phyloP scores from a whole-genome alignment of 441 rosid genomes.

The Arabidopsis hybrid region DNA sequence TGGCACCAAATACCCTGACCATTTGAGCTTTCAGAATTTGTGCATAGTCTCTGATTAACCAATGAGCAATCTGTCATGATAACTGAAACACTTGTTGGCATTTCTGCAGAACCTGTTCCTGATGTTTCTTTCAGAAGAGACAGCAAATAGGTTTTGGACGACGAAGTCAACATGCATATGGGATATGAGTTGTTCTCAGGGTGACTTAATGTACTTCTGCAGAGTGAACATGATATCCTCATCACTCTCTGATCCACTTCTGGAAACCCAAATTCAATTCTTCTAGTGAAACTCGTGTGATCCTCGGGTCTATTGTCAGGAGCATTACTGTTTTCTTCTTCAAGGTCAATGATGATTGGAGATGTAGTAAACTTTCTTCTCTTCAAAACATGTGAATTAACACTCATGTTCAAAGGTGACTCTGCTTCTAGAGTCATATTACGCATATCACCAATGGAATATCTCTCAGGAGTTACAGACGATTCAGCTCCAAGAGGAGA shows the following conservation, averaged over 20 bases:
- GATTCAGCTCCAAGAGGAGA: conserved; percentile 47
- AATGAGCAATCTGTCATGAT: conserved; percentile 65
- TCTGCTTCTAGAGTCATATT: conserved; percentile 58
- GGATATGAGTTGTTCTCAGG: conserved; percentile 67
- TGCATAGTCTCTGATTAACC: conserved; percentile 63
- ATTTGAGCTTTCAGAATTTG: conserved; percentile 47
- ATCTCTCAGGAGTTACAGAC: conserved; percentile 59
- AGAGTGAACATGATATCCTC: conserved; percentile 65
- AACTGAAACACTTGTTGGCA: conserved; percentile 57
- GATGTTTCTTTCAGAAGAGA: conserved; percentile 59
- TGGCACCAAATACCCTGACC: conserved; percentile 74
- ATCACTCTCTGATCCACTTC: conserved; percentile 53
- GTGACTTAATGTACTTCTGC: conserved; percentile 72
- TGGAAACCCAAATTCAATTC: conserved; percentile 60
- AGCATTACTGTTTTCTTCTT: conserved; percentile 46
- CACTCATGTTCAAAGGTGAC: conserved; percentile 64
- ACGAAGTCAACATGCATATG: conserved; percentile 59
- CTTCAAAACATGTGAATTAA: conserved; percentile 73
- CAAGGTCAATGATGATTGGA: conserved; percentile 49
- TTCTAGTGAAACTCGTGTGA: conserved; percentile 48
- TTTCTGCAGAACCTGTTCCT: conserved; percentile 46
- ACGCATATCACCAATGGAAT: conserved; percentile 40
- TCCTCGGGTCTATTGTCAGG: conserved; percentile 44
- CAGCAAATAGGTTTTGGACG: conserved; percentile 67
- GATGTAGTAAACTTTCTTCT: conserved; percentile 59